Evolutionary conservation across 2,329 filamentous ascomycete genomes (phyloP), one percentile per base, ranked within the genome.

Genomic region (Calonectria honghensis): DNA sequence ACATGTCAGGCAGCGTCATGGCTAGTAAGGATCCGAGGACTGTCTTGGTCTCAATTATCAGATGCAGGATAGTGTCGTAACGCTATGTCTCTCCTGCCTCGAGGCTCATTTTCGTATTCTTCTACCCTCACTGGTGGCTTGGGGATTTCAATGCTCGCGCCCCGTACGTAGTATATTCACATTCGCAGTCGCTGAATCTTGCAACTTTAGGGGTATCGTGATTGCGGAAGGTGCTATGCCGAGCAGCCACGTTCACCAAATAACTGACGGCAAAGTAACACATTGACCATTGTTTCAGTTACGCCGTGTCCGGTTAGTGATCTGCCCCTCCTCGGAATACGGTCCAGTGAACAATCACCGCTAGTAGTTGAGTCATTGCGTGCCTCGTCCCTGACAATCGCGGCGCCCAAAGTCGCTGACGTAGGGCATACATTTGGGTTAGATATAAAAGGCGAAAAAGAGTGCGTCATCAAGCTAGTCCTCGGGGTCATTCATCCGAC

Each of bases 251-350:
- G 13, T 13, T 57, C 20, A n/a, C 7, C 18, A 10, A 11, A 6
- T n/a, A 48, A n/a, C 45, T n/a, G n/a, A 48, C 45, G 18, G 3
- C 4, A 48, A 24, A 24, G 2, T 24, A 13, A 11, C 45, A 48
- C 45, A 13, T 48, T 35, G 31, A 4, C 29, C 29, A n/a, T 57
- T 57, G 52, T 57, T 57, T 57, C 52, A 57, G 52, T 35, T 57
- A 1, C 20, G 29, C 11, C 52, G 9, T 20, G 31, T 35, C 31
- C 3, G 31, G 31, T 57, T 18, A 14, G 20, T n/a, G 9, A 32
- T 20, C 9, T 10, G 10, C 31, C 29, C 18, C 31, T 16, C 16
- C 11, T 57, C 29, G 31, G 16, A 32, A 4, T 9, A 54, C 29
- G 29, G 9, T 54, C 29, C 13, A 7, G 16, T 54, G 2, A 54